Base-by-base conservation (phyloP, 495 filamentous ascomycete species). In the Trichoderma erinaceum region DNA sequence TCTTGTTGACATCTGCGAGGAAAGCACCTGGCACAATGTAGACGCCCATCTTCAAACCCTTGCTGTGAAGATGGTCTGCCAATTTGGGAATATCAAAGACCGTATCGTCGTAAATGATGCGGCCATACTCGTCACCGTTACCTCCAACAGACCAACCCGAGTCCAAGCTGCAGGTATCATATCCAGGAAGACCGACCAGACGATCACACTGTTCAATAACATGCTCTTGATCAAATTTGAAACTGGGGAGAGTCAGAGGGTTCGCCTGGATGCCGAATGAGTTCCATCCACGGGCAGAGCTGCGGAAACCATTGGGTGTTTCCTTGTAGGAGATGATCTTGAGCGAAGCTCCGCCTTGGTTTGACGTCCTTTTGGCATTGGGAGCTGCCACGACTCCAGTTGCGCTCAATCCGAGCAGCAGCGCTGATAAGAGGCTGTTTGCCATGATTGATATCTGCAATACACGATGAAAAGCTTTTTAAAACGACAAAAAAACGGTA, bases 21-120 rank as follows among this genome's bases (percentile, higher is more conserved):
- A 74, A 74, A 4, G 70, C 73, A 0, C 75, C 75, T 1, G 75
- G 75, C 11, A 77, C 67, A 21, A 75, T 68, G 65, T 76, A 77
- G 25, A 77, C 65, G 4, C 75, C 75, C 23, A 77, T 56, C 46
- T 71, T 71, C 58, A 76, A 66, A 0, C 71, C 74, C 32, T 73
- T 71, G 29, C 48, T 63, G 48, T 76, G 73, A 2, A 77, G 68
- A 63, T 73, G 70, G 6, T 65, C 69, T 13, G 68, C 71, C n/a
- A 76, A 63, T 25, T 41, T 66, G 16, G 66, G 67, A 10, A 73
- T 70, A 46, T 71, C 64, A 66, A 76, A 76, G 12, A 67, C 41
- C 1, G 66, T 66, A n/a, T 69, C 65, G 61, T 76, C 69, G 58
- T 69, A 70, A 4, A 69, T 70, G 48, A 76, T 73, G 21, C 74